A percentile compares a stretch with the other conserved stretches of the same genome.
Evolutionary conservation across 148 eudicot genomes (phyloP).

Genomic region (Pharnaceum exiguum): DNA sequence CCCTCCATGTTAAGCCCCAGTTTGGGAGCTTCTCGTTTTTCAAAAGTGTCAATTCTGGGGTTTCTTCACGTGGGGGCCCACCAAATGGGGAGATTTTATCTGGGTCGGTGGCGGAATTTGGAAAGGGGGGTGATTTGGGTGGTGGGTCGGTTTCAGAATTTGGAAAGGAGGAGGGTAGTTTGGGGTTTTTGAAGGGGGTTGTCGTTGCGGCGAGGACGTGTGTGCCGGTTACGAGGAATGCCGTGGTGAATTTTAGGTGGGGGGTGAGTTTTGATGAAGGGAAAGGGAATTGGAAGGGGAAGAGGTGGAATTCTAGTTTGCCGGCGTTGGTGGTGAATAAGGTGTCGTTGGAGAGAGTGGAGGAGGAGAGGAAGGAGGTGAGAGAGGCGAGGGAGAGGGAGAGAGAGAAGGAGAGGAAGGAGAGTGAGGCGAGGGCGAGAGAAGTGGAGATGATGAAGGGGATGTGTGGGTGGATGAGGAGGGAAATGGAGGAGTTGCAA

Average conservation of each 20-base stretch:
- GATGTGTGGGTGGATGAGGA: conserved; percentile 60
- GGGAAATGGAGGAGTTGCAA: conserved; percentile 59
- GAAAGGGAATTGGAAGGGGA: conserved; percentile 6
- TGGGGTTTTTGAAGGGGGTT: conserved; percentile 53
- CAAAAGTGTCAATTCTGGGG: conserved; percentile 37
- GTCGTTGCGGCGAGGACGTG: conserved; percentile 56
- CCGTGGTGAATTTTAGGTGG: conserved; percentile 33
- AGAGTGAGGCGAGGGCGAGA: conserved; percentile 16
- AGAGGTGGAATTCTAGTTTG: conserved; percentile 18
- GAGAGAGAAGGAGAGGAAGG: conserved; percentile 20
- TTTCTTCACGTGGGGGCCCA: conserved; percentile 8
- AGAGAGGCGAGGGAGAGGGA: conserved; percentile 17
- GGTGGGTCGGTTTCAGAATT: conserved; percentile 27
- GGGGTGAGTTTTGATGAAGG: conserved; percentile 33
- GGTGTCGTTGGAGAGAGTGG: conserved; percentile 72
- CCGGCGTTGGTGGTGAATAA: conserved; percentile 72
- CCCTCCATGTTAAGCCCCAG: conserved; percentile 63
- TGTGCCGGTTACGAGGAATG: conserved; percentile 30
- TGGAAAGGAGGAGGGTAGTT: conserved; percentile 17
- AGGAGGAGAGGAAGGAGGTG: conserved; percentile 42
- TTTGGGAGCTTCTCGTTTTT: conserved; percentile 75
- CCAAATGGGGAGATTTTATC: conserved; percentile 20
- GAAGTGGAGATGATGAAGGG: conserved; percentile 68
- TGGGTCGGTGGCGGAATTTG: conserved; percentile 27
- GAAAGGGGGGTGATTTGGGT: conserved; percentile 42